Base-by-base conservation (phyloP, 495 filamentous ascomycete genomes). In the Xylaria palmicola region DNA sequence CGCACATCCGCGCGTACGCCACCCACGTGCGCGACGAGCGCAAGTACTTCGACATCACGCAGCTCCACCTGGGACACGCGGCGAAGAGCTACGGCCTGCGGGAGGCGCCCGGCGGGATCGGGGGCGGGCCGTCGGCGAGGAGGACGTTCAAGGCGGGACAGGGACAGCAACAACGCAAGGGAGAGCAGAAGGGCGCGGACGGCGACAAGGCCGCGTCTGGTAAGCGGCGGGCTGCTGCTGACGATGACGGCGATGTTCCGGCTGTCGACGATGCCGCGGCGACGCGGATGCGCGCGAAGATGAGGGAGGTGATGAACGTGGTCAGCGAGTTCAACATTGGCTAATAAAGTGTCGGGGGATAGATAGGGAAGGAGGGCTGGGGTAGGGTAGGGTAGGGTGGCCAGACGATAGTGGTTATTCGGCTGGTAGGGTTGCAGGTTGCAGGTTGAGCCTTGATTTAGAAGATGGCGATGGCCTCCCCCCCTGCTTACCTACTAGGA, bases 41-140 rank as follows among this genome's bases (percentile, higher is more conserved):
- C 34, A 74, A 72, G 29, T 90, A 89, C 65, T 98, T 98, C 74
- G 87, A 96, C 71, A 91, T 96, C 68, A 92, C 90, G 57, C 83
- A 85, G 56, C 77, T 98, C 53, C 94, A 98, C 73, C 76, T 97
- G 6, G 95, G 94, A 1, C 94, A 98, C 80, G 77, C 95, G 62
- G 94, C 94, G 0, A 98, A 98, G 79, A 87, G 86, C 39, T 98
- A 96, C 70, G 94, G 84, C 3, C 73, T 98, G 65, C 84, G 94
- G 54, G 94, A 98, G 67, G 85, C 88, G 41, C 94, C 95, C 0
- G 90, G 90, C 2, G 88, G 88, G 41, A 94, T 98, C 68, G 79
- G 79, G 6, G 75, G 75, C 29, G 77, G 79, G 12, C 69, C 75
- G 1, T 67, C 74, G n/a, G n/a, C n/a, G 1, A 69, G 77, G 59